Base-by-base conservation (phyloP, 2,329 filamentous ascomycete species). In the Septoria petroselini region DNA sequence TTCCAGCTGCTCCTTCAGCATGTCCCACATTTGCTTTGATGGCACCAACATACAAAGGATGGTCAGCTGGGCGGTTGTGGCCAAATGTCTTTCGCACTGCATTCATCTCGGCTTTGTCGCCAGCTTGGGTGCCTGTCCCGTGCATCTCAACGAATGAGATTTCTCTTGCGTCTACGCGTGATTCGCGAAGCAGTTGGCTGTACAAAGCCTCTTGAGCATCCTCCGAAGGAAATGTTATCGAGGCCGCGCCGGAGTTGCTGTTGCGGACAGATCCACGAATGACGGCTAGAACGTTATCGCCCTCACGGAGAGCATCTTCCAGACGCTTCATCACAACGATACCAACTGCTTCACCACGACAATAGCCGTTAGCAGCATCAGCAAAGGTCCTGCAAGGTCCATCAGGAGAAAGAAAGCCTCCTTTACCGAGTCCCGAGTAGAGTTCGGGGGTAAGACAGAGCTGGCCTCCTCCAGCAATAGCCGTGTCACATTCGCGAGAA, bases 201-300 rank as follows among this genome's bases (percentile, higher is more conserved):
- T 21, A 41, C 17, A 40, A 12, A 2, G 27, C 29, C 3, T 37
- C 17, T n/a, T 55, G 47, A 3, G 65, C 52, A 4, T 47, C 52
- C 9, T 35, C 27, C 7, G 41, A 19, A 2, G 53, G 53, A 12
- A 17, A 19, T 1, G 50, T 50, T 12, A 55, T 50, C 1, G 44
- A 45, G 2, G 11, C 21, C 11, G n/a, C 34, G 2, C 8, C 49
- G 2, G 21, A 33, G 1, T 33, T 41, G 1, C 42, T 37, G 49
- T 77, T 77, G 2, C 68, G 74, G 2, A 51, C 57, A 1, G 68
- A 62, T 2, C 59, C 66, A 1, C 53, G 31, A 35, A 71, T 65
- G 9, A 61, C 42, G 6, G 47, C 68, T 2, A 58, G 55, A 15
- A 54, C 67, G 2, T 47, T 69, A 57, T 76, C 73, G 2, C 59